Conservation (phyloP, 352 stramenopile genomes). For the Pythium dissimile region DNA sequence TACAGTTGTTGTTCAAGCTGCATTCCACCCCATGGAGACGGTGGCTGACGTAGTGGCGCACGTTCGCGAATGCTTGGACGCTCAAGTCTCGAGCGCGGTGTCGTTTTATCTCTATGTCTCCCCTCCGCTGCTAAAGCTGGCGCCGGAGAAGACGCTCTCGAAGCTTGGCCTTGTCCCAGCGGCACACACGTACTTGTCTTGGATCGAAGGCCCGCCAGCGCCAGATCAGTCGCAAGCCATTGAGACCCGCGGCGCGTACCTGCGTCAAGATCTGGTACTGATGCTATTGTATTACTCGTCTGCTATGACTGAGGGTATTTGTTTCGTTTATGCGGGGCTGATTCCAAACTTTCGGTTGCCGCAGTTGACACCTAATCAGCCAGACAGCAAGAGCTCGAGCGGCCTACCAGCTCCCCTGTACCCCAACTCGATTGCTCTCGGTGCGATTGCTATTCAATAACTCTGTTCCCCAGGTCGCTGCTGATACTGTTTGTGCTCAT, state of each 20-base stretch:
- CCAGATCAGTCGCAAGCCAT: background rate
- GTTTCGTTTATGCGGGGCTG: too few species aligned
- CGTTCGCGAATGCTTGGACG: constrained; percentile 47
- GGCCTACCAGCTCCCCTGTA: constrained; percentile 1
- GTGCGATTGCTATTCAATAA: constrained; percentile 2
- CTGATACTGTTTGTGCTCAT: background rate
- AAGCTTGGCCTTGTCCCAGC: constrained; percentile 77
- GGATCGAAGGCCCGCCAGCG: constrained; percentile 29
- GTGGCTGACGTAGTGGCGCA: constrained; percentile 67
- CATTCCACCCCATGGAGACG: constrained; percentile 81
- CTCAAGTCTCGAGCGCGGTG: background rate
- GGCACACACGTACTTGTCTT: constrained; percentile 74
- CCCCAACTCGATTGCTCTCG: constrained; percentile 24
- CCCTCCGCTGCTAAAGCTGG: constrained; percentile 66
- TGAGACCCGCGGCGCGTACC: constrained; percentile 41
- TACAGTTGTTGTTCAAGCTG: constrained; percentile 71
- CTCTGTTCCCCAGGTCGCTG: background rate
- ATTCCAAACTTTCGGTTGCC: too few species aligned
- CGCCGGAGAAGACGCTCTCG: constrained; percentile 45
- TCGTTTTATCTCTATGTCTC: constrained; percentile 81
- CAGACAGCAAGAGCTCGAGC: constrained; percentile 11
- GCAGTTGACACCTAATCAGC: constrained; percentile 18
- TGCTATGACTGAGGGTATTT: too few species aligned
- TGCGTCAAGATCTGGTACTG: constrained; percentile 61
- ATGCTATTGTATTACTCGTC: too few species aligned